Conservation (phyloP, 805 yeast species). For the Ascoidea asiatica region DNA sequence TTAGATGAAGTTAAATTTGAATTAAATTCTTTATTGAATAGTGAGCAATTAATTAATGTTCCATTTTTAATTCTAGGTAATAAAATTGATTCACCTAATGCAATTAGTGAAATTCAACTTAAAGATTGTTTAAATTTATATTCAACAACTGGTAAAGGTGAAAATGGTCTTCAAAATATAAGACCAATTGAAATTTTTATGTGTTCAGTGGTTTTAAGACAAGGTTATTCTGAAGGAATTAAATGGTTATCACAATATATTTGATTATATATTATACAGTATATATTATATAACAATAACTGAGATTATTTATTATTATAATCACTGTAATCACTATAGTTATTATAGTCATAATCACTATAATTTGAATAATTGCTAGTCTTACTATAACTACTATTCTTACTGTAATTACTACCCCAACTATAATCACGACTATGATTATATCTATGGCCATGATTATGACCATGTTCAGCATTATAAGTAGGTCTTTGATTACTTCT, state of each 20-base stretch:
- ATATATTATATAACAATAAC: too few relatives aligned
- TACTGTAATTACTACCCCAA: not conserved
- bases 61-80: conserved; percentile 93
- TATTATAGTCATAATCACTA: too few relatives aligned
- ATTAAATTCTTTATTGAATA: conserved; percentile 81
- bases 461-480: too few relatives aligned
- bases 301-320: too few relatives aligned
- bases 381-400: too few relatives aligned
- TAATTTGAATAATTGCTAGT: not conserved
- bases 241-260: conserved; percentile 97
- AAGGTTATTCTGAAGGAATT: conserved; percentile 97
- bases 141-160: conserved; percentile 84
- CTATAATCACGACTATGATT: not conserved
- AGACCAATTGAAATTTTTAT: conserved; percentile 94
- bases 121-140: conserved; percentile 79
- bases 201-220: conserved; percentile 98
- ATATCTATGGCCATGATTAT: not conserved
- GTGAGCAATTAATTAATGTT: conserved; percentile 79
- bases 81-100: conserved; percentile 89
- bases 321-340: too few relatives aligned
- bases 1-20: conserved; percentile 91
- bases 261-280: too few relatives aligned
- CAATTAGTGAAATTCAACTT: conserved; percentile 89
- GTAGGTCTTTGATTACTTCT: too few relatives aligned
- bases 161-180: conserved; percentile 47